phyloP scores from a whole-genome alignment of 352 stramenopile genomes.

The Phytophthora agathidicida region DNA sequence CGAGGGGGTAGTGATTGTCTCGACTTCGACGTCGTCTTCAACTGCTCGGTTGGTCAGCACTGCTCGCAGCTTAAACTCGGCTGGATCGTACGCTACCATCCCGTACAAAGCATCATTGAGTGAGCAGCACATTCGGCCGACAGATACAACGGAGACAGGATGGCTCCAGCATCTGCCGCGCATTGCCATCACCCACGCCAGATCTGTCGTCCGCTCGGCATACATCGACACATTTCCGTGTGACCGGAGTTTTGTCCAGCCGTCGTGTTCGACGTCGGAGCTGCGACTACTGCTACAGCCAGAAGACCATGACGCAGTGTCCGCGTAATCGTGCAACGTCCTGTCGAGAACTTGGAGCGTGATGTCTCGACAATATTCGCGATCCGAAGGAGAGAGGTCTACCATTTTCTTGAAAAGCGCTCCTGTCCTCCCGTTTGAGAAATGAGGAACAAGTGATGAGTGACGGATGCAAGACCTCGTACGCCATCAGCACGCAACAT shows the following conservation, averaged over 20 bases:
- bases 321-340: slow-evolving; percentile 22
- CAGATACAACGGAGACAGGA: slow-evolving; percentile 13
- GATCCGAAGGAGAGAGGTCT: slow-evolving; percentile 10
- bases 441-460: slow-evolving; percentile 2
- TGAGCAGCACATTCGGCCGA: slow-evolving; percentile 23
- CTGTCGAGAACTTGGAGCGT: slow-evolving; percentile 17
- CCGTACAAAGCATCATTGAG: slow-evolving; percentile 12
- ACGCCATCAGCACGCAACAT: neutral
- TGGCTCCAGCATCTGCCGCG: slow-evolving; percentile 2
- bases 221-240: slow-evolving; percentile 20
- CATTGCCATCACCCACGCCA: slow-evolving; percentile 8
- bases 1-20: neutral
- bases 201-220: slow-evolving; percentile 6
- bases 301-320: slow-evolving; percentile 19
- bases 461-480: slow-evolving; percentile 4
- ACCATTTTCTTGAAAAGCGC: neutral
- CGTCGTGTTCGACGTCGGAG: slow-evolving; percentile 13
- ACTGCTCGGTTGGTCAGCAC: slow-evolving; percentile 12
- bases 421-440: no score
- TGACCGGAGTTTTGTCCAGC: slow-evolving; percentile 17
- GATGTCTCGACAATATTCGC: slow-evolving; percentile 20
- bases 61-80: slow-evolving; percentile 20
- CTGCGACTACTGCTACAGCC: neutral
- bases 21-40: slow-evolving; percentile 16
- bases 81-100: slow-evolving; percentile 12